Base-by-base conservation (phyloP, 148 eudicot species). In the Arctostaphylos glauca region DNA sequence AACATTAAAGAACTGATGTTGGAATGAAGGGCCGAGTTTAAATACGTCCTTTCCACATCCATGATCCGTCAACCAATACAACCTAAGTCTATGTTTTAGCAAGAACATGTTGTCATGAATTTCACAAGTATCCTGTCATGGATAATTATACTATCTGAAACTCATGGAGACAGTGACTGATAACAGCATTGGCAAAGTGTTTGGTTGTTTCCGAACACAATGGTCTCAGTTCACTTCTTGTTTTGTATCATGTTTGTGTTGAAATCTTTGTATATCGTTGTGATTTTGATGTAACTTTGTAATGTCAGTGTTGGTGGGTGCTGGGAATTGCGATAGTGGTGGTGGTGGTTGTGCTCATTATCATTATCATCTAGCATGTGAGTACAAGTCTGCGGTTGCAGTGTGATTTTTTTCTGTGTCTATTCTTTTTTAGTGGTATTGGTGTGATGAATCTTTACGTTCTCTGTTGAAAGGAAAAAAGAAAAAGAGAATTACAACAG, bases 241-340 rank as follows among this genome's bases (percentile, higher is more conserved):
- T 52, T 76, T n/a, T 48, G 5, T 31, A 25, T 52, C 60, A 23
- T 50, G 16, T 25, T 47, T 77, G 18, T 12, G 54, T 55, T 52
- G 2, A 6, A 8, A 25, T 59, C 9, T 7, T 81, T 52, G 55
- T 12, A 10, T 41, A 38, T 49, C 49, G 5, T 50, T 15, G 70
- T 48, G 70, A 64, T 64, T 52, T 16, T 25, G 14, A 18, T 76
- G 74, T 83, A 41, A 41, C 7, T 31, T 64, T 83, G 8, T 43
- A 8, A 31, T 49, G 52, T 81, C 94, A 92, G 94, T 92, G 92
- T 78, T 92, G 94, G 94, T 88, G 90, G 94, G 83, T 90, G 89
- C 85, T 90, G 85, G 90, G 77, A 53, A 55, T 92, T 68, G 59
- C 85, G 74, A 85, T 87, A 16, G 86, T 92, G 62, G 90, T 75